These are phyloP conservation scores for Rugiboletus extremiorientalis DNA, from an alignment of 1,284 basidiomycete genomes.

Conservation along the genomic window DNA sequence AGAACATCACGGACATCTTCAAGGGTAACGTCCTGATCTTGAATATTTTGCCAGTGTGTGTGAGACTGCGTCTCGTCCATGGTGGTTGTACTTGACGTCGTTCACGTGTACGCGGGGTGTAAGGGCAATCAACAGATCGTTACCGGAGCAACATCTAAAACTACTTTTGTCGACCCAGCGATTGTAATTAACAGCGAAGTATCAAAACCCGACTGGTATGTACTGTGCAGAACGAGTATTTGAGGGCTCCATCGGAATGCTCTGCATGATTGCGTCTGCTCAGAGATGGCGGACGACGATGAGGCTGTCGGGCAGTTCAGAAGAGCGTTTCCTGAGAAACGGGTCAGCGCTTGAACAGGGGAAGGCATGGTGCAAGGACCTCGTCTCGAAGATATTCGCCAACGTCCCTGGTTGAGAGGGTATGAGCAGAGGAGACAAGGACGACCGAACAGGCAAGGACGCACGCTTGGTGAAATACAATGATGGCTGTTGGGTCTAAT, in stretches of 20 bases:
- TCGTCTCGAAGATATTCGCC: conserved; percentile 96
- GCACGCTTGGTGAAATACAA: conserved; percentile 98
- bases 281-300: too few relatives aligned
- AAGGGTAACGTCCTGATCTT: conserved; percentile 54
- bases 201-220: not conserved
- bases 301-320: too few relatives aligned
- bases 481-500: conserved; percentile 96
- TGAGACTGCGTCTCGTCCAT: conserved; percentile 36
- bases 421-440: conserved; percentile 3
- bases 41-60: conserved; percentile 55
- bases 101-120: too few relatives aligned
- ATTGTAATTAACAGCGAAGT: not conserved
- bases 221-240: not conserved
- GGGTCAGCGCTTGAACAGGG: conserved; percentile 9
- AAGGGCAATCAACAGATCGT: not conserved
- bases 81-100: not conserved
- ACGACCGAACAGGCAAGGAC: conserved; percentile 1
- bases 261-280: conserved; percentile 12
- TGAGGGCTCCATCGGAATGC: not conserved
- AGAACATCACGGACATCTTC: conserved; percentile 51
- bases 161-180: conserved; percentile 31
- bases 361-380: conserved; percentile 43
- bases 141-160: conserved; percentile 14
- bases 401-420: conserved; percentile 67
- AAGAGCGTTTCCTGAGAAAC: conserved; percentile 66